phyloP scores from a whole-genome alignment of 129 eudicot genomes.

The Ambrosia trifida region DNA sequence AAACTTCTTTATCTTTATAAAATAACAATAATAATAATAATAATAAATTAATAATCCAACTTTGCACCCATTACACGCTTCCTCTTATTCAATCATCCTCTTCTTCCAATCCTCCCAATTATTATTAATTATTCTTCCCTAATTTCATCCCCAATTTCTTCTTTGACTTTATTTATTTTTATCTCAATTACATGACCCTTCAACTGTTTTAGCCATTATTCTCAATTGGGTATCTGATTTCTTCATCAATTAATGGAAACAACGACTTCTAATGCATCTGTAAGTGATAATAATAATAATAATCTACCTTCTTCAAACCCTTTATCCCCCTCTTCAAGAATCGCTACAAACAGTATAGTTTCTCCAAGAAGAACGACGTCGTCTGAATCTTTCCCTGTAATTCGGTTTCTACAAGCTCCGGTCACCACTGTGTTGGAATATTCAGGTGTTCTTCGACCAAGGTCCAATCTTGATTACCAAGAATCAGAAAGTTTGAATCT shows the following conservation, averaged over 20 bases:
- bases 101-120: constrained; percentile 1
- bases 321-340: constrained; percentile 15
- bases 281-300: constrained; percentile 15
- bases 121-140: constrained; percentile 22
- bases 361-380: constrained; percentile 27
- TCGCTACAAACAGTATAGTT: background rate
- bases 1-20: background rate
- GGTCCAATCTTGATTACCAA: constrained; percentile 33
- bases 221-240: constrained; percentile 1
- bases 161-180: constrained; percentile 24
- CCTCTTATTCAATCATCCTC: background rate
- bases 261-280: constrained; percentile 23
- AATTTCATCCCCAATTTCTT: constrained; percentile 8
- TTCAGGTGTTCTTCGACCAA: constrained; percentile 45
- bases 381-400: constrained; percentile 27
- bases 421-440: constrained; percentile 57
- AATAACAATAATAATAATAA: background rate
- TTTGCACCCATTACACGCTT: constrained; percentile 31
- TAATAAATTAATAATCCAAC: constrained; percentile 15
- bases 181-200: constrained; percentile 12
- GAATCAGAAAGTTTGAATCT: constrained; percentile 44
- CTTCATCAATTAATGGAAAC: constrained; percentile 32
- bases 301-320: constrained; percentile 8
- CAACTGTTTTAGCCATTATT: background rate
- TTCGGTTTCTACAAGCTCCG: constrained; percentile 64